phyloP scores from a whole-genome alignment of 1,139 yeast genomes.

The Magnusiomyces sp. region DNA sequence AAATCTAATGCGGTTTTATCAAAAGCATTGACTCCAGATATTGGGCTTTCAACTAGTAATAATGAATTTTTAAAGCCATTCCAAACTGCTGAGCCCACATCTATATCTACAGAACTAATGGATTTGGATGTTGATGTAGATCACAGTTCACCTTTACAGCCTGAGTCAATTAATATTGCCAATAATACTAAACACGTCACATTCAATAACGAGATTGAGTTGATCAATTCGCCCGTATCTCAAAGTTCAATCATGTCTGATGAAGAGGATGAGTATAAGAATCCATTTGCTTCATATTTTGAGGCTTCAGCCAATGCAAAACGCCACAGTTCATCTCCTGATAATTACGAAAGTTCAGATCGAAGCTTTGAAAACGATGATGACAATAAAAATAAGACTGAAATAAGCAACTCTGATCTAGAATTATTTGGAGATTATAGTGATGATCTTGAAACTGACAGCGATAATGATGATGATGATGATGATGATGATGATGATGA shows the following conservation, averaged over 20 bases:
- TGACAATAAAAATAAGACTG: background rate
- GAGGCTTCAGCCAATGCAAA: background rate
- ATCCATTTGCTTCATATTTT: background rate
- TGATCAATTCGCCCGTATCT: background rate
- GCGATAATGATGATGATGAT: background rate
- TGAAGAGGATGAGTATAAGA: background rate
- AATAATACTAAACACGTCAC: background rate
- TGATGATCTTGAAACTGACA: background rate
- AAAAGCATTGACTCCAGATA: too few relatives aligned
- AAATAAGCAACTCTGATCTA: background rate
- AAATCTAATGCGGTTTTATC: too few relatives aligned
- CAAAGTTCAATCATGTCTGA: background rate
- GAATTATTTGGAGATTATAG: background rate
- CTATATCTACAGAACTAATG: too few relatives aligned
- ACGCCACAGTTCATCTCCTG: background rate
- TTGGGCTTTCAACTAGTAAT: too few relatives aligned
- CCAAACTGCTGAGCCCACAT: too few relatives aligned
- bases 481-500: background rate
- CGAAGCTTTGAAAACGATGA: background rate
- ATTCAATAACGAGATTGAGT: background rate
- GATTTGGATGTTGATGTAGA: too few relatives aligned
- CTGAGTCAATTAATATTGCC: too few relatives aligned
- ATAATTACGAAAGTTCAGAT: background rate
- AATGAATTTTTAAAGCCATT: too few relatives aligned
- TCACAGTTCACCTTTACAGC: too few relatives aligned